phyloP scores from a whole-genome alignment of 371 early-diverging fungal genomes.

The Syncephalastrum contaminatum region DNA sequence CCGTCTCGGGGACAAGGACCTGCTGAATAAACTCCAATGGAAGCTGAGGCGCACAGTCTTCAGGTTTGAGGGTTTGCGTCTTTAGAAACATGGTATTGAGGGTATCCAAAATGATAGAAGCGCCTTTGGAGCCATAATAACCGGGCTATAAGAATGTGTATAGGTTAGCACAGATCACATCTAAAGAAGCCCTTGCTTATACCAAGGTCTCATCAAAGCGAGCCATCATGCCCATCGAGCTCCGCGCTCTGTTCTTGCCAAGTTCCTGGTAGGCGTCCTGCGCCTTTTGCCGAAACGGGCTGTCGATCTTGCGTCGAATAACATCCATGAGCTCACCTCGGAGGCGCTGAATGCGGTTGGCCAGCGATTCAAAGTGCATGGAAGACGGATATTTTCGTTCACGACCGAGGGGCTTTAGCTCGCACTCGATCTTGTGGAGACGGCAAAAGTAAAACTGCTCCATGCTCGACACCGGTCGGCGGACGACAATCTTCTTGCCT shows the following conservation, averaged over 20 bases:
- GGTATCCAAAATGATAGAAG: conserved; percentile 37
- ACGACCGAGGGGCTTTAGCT: conserved; percentile 42
- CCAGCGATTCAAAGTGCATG: conserved; percentile 42
- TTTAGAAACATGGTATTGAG: conserved; percentile 40
- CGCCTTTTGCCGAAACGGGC: conserved; percentile 34
- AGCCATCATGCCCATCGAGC: conserved; percentile 35
- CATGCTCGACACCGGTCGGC: conserved; percentile 13
- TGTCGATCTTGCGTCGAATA: conserved; percentile 25
- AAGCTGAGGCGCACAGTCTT: conserved; percentile 40
- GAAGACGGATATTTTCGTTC: conserved; percentile 35
- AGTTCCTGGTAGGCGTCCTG: conserved; percentile 37
- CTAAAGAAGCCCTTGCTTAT: background rate
- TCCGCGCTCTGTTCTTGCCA: conserved; percentile 49
- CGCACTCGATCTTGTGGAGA: conserved; percentile 45
- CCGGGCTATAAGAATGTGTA: conserved; percentile 44
- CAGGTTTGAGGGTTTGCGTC: conserved; percentile 28
- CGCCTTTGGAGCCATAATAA: conserved; percentile 62
- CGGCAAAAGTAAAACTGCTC: conserved; percentile 47
- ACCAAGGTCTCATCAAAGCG: conserved; percentile 42
- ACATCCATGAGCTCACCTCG: conserved; percentile 33
- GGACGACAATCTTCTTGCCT: conserved; percentile 4
- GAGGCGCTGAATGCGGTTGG: conserved; percentile 26
- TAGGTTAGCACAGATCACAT: too few relatives aligned
- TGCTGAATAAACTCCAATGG: conserved; percentile 62
- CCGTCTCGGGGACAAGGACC: conserved; percentile 62